Evolutionary conservation across 176 grass and related monocot species (phyloP).

Genomic region (Puya raimondii): DNA sequence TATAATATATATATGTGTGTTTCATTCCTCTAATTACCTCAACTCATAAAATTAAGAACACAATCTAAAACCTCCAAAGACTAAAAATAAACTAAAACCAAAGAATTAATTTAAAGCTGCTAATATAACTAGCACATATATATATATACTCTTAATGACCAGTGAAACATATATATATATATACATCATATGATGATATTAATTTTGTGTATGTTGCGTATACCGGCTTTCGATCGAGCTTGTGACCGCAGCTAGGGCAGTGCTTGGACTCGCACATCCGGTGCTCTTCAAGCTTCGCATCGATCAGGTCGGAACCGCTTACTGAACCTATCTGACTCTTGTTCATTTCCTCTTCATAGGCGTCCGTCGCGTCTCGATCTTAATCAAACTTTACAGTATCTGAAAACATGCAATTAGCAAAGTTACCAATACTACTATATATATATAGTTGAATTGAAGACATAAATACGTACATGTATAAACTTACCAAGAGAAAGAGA

Average conservation of each 20-base stretch:
- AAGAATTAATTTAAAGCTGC: not conserved
- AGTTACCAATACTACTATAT: not conserved
- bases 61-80: not conserved
- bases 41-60: not conserved
- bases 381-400: not conserved
- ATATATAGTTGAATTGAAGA: not conserved
- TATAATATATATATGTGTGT: not conserved
- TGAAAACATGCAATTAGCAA: slow-evolving; percentile 4
- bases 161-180: too few species aligned
- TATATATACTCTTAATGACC: too few species aligned
- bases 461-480: not conserved
- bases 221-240: slow-evolving; percentile 49
- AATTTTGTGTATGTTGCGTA: not conserved
- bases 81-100: not conserved
- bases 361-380: not conserved
- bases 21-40: not conserved
- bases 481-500: not conserved
- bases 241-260: slow-evolving; percentile 69
- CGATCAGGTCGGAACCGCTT: slow-evolving; percentile 18
- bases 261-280: slow-evolving; percentile 41
- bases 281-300: slow-evolving; percentile 49
- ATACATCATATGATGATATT: not conserved
- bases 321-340: slow-evolving; percentile 14
- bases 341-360: slow-evolving; percentile 16
- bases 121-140: not conserved